These are phyloP conservation scores for Microsporum ferrugineum DNA, from an alignment of 2,329 filamentous ascomycete genomes.

Conservation along the genomic window DNA sequence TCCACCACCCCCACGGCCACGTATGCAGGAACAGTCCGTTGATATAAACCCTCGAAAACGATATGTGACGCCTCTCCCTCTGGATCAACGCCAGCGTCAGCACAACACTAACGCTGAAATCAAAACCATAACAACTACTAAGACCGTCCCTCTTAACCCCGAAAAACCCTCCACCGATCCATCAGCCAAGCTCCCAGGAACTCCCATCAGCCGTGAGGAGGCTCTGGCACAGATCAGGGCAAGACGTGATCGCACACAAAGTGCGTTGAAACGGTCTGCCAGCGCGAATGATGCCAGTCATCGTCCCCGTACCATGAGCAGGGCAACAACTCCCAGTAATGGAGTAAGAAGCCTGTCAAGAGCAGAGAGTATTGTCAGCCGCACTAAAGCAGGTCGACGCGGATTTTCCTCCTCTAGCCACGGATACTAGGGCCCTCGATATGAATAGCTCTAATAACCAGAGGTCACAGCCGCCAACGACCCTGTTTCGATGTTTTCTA, in stretches of 20 bases:
- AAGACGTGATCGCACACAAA: conserved; percentile 35
- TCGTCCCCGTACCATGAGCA: conserved; percentile 7
- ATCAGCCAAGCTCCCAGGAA: conserved; percentile 26
- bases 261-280: conserved; percentile 28
- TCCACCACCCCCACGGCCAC: neutral
- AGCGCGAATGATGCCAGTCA: conserved; percentile 29
- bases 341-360: conserved; percentile 24
- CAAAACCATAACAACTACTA: conserved; percentile 19
- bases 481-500: neutral
- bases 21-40: neutral
- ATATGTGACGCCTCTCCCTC: conserved; percentile 2
- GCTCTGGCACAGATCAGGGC: conserved; percentile 40
- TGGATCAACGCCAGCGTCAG: neutral
- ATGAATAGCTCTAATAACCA: neutral
- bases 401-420: conserved; percentile 20
- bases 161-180: conserved; percentile 18
- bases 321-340: conserved; percentile 9
- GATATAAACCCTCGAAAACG: neutral
- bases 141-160: conserved; percentile 24
- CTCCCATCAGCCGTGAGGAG: conserved; percentile 37
- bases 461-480: neutral
- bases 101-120: conserved; percentile 1
- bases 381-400: conserved; percentile 14
- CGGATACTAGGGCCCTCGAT: neutral
- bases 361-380: conserved; percentile 20